phyloP scores from a whole-genome alignment of 208 protist species.

The Trypanosoma mega region DNA sequence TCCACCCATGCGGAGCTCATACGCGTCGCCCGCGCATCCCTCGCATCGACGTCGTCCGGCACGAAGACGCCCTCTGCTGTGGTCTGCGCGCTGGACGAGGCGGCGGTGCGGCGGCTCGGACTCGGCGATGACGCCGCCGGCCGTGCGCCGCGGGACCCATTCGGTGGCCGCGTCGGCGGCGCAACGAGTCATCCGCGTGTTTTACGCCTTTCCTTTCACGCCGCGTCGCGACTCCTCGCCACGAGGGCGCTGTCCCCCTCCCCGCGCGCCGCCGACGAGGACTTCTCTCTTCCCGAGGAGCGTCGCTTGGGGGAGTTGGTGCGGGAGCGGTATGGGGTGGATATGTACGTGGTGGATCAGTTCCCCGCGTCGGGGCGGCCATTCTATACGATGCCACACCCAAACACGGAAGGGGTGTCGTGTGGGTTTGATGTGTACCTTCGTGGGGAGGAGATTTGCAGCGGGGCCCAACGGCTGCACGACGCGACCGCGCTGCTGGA shows the following conservation, averaged over 20 bases:
- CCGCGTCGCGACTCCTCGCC: slow-evolving; percentile 44
- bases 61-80: neutral
- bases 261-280: slow-evolving; percentile 43
- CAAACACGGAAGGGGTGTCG: slow-evolving; percentile 25
- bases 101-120: slow-evolving; percentile 23
- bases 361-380: slow-evolving; percentile 95
- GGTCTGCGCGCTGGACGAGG: slow-evolving; percentile 36
- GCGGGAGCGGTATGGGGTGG: slow-evolving; percentile 95
- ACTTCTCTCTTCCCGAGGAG: slow-evolving; percentile 92
- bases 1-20: slow-evolving; percentile 74
- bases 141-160: neutral
- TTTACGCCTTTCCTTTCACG: slow-evolving; percentile 53
- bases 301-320: slow-evolving; percentile 93
- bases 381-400: slow-evolving; percentile 99
- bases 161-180: slow-evolving; percentile 39
- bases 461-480: slow-evolving; percentile 99
- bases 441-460: slow-evolving; percentile 99
- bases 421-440: slow-evolving; percentile 98
- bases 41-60: slow-evolving; percentile 13
- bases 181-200: slow-evolving; percentile 28
- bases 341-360: slow-evolving; percentile 98
- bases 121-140: slow-evolving; percentile 15
- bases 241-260: slow-evolving; percentile 32
- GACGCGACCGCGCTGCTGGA: slow-evolving; percentile 84
- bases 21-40: slow-evolving; percentile 12